Percentiles rank a stretch among this genome's conserved stretches.
These are phyloP conservation scores for Sphenostylis stenocarpa DNA, from an alignment of 306 rosid genomes.

Conservation along the genomic window DNA sequence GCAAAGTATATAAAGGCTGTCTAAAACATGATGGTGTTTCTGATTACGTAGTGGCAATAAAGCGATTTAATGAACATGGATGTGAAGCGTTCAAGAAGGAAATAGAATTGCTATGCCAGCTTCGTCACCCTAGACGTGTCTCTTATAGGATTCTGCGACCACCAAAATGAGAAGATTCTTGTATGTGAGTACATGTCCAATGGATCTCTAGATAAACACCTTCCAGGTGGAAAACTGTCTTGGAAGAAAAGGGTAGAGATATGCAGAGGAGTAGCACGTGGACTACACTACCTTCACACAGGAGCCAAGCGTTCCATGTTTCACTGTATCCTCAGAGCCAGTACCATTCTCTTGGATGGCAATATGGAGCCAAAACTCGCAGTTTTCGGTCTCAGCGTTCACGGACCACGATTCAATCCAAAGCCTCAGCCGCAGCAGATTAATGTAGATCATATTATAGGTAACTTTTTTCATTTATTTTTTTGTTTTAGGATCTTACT, in stretches of 20 bases:
- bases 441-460: not conserved
- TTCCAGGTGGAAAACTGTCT: not conserved
- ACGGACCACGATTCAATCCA: not conserved
- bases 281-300: conserved; percentile 27
- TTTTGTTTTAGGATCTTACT: not conserved
- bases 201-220: not conserved
- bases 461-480: not conserved
- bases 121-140: too few relatives aligned
- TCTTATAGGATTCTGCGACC: conserved; percentile 23
- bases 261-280: conserved; percentile 2
- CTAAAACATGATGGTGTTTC: too few relatives aligned
- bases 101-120: too few relatives aligned
- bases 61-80: too few relatives aligned
- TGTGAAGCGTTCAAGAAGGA: too few relatives aligned
- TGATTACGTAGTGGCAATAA: too few relatives aligned
- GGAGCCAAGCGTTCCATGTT: conserved; percentile 24
- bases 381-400: not conserved
- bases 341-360: not conserved
- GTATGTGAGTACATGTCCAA: conserved; percentile 18
- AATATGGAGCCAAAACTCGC: not conserved
- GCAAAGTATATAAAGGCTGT: too few relatives aligned
- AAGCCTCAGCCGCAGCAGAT: conserved; percentile 8
- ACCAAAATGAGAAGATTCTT: not conserved
- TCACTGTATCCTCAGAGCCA: not conserved
- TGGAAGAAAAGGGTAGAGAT: conserved; percentile 23